phyloP scores from a whole-genome alignment of 108 stramenopile species.

The Hondaea fermentalgiana region DNA sequence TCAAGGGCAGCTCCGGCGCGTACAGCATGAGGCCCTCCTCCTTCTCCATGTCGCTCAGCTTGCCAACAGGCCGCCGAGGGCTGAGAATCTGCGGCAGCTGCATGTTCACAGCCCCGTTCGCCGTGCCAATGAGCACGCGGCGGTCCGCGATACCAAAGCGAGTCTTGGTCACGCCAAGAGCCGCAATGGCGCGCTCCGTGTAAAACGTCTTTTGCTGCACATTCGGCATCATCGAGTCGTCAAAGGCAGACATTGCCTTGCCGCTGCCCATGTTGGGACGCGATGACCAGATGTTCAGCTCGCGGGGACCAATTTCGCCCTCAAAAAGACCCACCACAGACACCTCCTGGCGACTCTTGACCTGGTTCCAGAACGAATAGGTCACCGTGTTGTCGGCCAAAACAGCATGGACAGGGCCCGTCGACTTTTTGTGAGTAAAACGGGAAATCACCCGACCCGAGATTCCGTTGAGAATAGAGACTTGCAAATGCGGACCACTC shows the following conservation, averaged over 20 bases:
- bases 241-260: constrained; percentile 59
- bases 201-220: constrained; percentile 74
- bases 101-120: constrained; percentile 57
- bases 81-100: constrained; percentile 68
- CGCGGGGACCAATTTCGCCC: constrained; percentile 84
- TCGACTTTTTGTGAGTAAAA: constrained; percentile 66
- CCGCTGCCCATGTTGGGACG: constrained; percentile 71
- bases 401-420: constrained; percentile 26
- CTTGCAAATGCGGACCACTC: constrained; percentile 41
- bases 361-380: constrained; percentile 76
- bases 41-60: constrained; percentile 34
- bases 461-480: constrained; percentile 76
- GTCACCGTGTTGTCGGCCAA: constrained; percentile 85
- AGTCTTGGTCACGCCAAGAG: constrained; percentile 75
- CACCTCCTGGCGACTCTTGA: constrained; percentile 72
- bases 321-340: constrained; percentile 80
- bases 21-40: constrained; percentile 46
- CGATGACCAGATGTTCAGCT: constrained; percentile 58
- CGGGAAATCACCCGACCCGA: constrained; percentile 80
- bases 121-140: constrained; percentile 64
- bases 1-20: constrained; percentile 31
- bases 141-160: constrained; percentile 76
- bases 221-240: constrained; percentile 63
- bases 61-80: constrained; percentile 74
- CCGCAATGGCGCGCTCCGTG: constrained; percentile 63